phyloP scores from a whole-genome alignment of 83 land plant species.

The Diphasiastrum complanatum region DNA sequence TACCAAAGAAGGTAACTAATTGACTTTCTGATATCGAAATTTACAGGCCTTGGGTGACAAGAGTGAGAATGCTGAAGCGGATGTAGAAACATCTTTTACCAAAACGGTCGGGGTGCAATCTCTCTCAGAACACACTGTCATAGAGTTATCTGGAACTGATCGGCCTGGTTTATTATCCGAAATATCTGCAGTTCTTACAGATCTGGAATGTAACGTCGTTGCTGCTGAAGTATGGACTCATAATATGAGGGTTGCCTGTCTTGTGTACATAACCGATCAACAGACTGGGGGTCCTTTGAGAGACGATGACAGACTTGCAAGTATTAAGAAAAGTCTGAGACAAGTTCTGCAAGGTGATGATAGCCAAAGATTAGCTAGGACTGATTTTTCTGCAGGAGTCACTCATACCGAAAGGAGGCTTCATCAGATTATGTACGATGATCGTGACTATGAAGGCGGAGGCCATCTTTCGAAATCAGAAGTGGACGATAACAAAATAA shows the following conservation, averaged over 20 bases:
- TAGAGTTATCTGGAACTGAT: conserved; percentile 7
- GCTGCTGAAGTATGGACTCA: conserved; percentile 16
- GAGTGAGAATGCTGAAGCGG: too few species aligned
- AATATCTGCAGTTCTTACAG: conserved; percentile 1
- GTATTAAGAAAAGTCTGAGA: background rate
- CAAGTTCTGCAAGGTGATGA: background rate
- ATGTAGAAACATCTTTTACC: too few species aligned
- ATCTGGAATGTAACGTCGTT: conserved; percentile 7
- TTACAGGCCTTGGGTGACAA: too few species aligned
- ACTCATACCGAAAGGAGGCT: conserved; percentile 10
- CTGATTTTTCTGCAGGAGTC: conserved; percentile 3
- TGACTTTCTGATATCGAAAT: too few species aligned
- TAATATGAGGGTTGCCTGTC: background rate
- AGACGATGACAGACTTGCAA: background rate
- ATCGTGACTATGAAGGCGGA: background rate
- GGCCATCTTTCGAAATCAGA: too few species aligned
- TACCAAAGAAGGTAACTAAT: too few species aligned
- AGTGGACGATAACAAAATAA: too few species aligned
- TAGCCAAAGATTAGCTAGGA: background rate
- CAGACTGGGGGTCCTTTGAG: conserved; percentile 8
- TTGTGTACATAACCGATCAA: conserved; percentile 8
- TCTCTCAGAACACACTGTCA: conserved; percentile 3
- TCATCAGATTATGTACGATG: conserved; percentile 12
- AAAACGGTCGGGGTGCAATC: conserved; percentile 7
- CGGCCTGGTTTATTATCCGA: conserved; percentile 6